A percentile compares a stretch with the other conserved stretches of the same genome.
phyloP scores from a whole-genome alignment of 805 yeast genomes.

The Candida maesae region DNA sequence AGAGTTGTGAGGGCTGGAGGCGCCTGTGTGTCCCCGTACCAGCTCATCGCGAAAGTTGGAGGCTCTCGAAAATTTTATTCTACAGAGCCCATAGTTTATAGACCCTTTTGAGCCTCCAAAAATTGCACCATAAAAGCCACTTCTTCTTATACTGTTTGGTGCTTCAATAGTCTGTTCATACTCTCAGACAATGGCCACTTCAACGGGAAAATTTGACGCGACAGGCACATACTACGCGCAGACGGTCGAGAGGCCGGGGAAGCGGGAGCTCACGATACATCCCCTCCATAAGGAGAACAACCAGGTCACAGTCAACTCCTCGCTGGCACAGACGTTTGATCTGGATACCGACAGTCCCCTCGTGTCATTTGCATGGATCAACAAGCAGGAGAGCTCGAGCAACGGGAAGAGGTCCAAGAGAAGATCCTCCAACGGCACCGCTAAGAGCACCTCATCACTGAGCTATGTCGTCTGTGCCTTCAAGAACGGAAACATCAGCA shows the following conservation, averaged over 20 bases:
- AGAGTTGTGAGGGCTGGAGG: too few species aligned
- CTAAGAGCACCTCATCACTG: slow-evolving; percentile 14
- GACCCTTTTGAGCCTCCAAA: background rate
- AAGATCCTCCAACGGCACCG: slow-evolving; percentile 16
- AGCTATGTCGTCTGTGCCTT: slow-evolving; percentile 32
- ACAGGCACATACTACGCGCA: slow-evolving; percentile 35
- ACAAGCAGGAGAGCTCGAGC: slow-evolving; percentile 13
- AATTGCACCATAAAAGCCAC: background rate
- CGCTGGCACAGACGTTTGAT: slow-evolving; percentile 34
- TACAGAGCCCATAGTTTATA: background rate
- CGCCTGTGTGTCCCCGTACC: slow-evolving; percentile 6
- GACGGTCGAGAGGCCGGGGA: slow-evolving; percentile 39
- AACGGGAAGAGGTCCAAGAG: slow-evolving; percentile 26
- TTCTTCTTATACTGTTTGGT: too few species aligned
- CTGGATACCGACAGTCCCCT: slow-evolving; percentile 39
- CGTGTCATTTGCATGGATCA: slow-evolving; percentile 35
- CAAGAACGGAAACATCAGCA: slow-evolving; percentile 36
- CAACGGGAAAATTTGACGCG: slow-evolving; percentile 26
- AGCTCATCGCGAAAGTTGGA: slow-evolving; percentile 16
- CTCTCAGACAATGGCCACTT: slow-evolving; percentile 5
- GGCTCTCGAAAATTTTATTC: slow-evolving; percentile 16
- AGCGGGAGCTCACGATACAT: slow-evolving; percentile 44
- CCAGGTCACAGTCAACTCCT: slow-evolving; percentile 17
- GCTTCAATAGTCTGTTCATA: too few species aligned
- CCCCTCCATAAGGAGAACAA: slow-evolving; percentile 24